A percentile compares a stretch with the other conserved stretches of the same genome.
phyloP scores from a whole-genome alignment of 306 rosid species.

The Glycyrrhiza uralensis region DNA sequence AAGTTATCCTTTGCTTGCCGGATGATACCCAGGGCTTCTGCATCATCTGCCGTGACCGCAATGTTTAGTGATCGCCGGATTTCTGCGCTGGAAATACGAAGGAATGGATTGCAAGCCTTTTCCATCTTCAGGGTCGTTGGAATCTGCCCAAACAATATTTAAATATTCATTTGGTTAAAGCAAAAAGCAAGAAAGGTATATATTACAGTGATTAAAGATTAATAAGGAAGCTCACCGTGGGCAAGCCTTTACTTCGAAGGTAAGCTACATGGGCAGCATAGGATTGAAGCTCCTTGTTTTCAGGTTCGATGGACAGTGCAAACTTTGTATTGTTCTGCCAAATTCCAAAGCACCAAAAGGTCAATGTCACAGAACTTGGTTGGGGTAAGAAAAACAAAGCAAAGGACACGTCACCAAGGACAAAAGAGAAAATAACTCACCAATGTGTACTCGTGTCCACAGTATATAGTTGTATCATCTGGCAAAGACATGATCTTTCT shows the following conservation, averaged over 20 bases:
- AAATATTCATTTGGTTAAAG: not conserved
- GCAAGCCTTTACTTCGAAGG: conserved; percentile 76
- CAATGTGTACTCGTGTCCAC: conserved; percentile 93
- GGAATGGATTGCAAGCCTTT: conserved; percentile 85
- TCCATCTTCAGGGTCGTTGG: conserved; percentile 69
- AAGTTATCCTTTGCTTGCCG: conserved; percentile 74
- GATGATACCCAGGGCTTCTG: conserved; percentile 66
- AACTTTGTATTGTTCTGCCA: conserved; percentile 83
- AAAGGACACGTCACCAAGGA: conserved; percentile 16
- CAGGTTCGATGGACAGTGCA: conserved; percentile 79
- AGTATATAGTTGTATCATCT: conserved; percentile 73
- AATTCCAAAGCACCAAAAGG: conserved; percentile 12
- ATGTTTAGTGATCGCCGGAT: conserved; percentile 59
- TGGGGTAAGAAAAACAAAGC: not conserved
- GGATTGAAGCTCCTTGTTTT: conserved; percentile 74
- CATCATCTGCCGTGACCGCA: conserved; percentile 58
- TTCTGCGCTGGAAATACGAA: conserved; percentile 59
- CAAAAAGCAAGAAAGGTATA: not conserved
- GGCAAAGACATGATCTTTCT: conserved; percentile 76
- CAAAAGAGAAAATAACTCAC: conserved; percentile 37
- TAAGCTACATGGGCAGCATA: conserved; percentile 64
- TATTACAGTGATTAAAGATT: not conserved
- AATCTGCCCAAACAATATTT: conserved; percentile 41
- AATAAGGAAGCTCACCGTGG: conserved; percentile 58
- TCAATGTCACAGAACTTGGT: conserved; percentile 18